Evolutionary conservation across 2,329 filamentous ascomycete genomes (phyloP).

Genomic region (Huntiella decipiens): DNA sequence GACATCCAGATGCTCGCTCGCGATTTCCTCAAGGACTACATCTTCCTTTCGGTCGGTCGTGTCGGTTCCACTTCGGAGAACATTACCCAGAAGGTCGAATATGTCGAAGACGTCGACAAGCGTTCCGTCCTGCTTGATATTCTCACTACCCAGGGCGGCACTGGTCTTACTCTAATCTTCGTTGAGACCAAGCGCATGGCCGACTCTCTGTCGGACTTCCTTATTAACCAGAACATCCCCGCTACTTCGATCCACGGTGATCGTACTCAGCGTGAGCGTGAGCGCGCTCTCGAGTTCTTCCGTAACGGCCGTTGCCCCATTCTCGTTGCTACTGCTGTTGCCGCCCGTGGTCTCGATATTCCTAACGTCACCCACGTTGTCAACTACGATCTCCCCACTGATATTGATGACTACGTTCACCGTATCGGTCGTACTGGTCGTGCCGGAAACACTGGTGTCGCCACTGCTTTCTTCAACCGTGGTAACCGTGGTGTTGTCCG

Average conservation of each 20-base stretch:
- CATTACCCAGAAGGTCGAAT: conserved; percentile 97
- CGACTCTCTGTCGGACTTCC: conserved; percentile 89
- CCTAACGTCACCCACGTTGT: conserved; percentile 93
- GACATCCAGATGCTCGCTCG: conserved; percentile 98
- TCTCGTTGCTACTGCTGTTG: conserved; percentile 89
- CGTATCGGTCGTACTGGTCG: conserved; percentile 98
- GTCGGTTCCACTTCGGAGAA: conserved; percentile 99
- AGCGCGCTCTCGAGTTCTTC: conserved; percentile 95
- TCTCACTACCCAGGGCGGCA: conserved; percentile 72
- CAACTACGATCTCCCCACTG: conserved; percentile 98
- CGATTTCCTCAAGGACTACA: conserved; percentile 97
- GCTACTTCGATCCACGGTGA: conserved; percentile 98
- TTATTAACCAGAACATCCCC: conserved; percentile 96
- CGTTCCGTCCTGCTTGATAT: conserved; percentile 94
- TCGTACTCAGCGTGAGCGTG: conserved; percentile 95
- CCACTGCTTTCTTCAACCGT: conserved; percentile 99
- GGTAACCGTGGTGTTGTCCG: conserved; percentile 96
- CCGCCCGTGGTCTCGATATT: conserved; percentile 79
- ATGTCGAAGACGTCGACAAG: conserved; percentile 94
- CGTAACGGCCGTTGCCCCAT: conserved; percentile 89
- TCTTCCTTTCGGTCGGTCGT: conserved; percentile 96
- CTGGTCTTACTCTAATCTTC: conserved; percentile 85
- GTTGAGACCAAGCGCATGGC: conserved; percentile 99
- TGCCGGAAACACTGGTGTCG: conserved; percentile 96
- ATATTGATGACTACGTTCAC: conserved; percentile 97